A percentile compares a stretch with the other conserved stretches of the same genome.
phyloP scores from a whole-genome alignment of 2,329 filamentous ascomycete species.

The Byssochlamys sp. region DNA sequence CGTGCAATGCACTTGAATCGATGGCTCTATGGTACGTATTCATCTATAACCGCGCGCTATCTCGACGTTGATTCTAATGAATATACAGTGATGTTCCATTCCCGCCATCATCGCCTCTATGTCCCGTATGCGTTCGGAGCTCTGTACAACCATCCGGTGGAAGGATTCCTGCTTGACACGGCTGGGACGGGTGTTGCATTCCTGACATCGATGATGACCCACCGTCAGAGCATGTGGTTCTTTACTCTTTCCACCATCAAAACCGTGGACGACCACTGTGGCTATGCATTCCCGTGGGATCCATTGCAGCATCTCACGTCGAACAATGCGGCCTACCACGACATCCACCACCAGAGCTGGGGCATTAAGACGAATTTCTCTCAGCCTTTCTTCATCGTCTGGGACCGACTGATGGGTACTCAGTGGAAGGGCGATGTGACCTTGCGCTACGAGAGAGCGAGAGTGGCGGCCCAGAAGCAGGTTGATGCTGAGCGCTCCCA shows the following conservation, averaged over 20 bases:
- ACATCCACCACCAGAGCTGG: conserved; percentile 98
- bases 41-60: not conserved
- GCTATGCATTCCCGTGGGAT: conserved; percentile 91
- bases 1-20: conserved; percentile 95
- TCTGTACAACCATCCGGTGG: conserved; percentile 90
- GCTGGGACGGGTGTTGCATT: conserved; percentile 77
- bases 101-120: conserved; percentile 89
- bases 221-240: conserved; percentile 78
- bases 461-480: conserved; percentile 48
- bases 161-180: conserved; percentile 88
- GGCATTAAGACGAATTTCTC: conserved; percentile 67
- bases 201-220: conserved; percentile 70
- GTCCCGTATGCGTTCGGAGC: conserved; percentile 96
- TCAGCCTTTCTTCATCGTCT: conserved; percentile 70
- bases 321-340: conserved; percentile 94
- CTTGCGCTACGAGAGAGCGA: conserved; percentile 49
- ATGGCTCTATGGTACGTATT: conserved; percentile 73
- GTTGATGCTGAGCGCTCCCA: conserved; percentile 40
- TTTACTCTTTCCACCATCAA: conserved; percentile 86
- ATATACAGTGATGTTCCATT: conserved; percentile 71
- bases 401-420: conserved; percentile 75
- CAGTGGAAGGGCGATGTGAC: conserved; percentile 65
- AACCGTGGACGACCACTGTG: conserved; percentile 95
- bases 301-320: conserved; percentile 82
- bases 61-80: conserved; percentile 6